These are phyloP conservation scores for Fusarium bulbicola DNA, from an alignment of 2,329 filamentous ascomycete genomes.

Conservation along the genomic window DNA sequence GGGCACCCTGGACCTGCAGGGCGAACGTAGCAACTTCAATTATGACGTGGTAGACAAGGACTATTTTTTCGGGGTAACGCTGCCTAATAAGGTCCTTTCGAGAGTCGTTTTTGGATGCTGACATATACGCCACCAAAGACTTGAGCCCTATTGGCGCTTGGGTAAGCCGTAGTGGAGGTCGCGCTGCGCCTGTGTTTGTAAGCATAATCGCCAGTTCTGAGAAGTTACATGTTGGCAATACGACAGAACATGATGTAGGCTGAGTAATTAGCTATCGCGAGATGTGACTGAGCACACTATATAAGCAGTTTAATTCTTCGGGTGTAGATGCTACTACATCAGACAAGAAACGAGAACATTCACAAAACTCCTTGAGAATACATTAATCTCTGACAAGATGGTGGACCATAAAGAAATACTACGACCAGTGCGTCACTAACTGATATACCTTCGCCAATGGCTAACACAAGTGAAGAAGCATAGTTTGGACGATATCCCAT, in stretches of 20 bases:
- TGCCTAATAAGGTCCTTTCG: too few relatives aligned
- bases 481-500: background rate
- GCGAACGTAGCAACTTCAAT: background rate
- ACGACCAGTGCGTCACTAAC: background rate
- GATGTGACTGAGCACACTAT: fast-evolving
- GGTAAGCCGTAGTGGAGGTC: background rate
- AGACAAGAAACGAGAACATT: background rate
- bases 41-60: background rate
- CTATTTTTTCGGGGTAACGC: background rate
- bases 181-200: background rate
- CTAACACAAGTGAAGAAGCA: background rate
- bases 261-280: background rate
- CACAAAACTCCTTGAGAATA: background rate
- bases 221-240: background rate
- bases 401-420: background rate
- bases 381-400: background rate
- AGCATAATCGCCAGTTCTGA: fast-evolving
- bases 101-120: background rate
- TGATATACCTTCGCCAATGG: fast-evolving
- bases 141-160: too few relatives aligned
- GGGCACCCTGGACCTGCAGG: too few relatives aligned
- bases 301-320: fast-evolving
- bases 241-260: background rate
- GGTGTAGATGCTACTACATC: fast-evolving
- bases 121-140: background rate